Percentiles rank a stretch among this genome's conserved stretches.
Conservation (phyloP, 768 basidiomycete species). For the Suillus placidus region DNA sequence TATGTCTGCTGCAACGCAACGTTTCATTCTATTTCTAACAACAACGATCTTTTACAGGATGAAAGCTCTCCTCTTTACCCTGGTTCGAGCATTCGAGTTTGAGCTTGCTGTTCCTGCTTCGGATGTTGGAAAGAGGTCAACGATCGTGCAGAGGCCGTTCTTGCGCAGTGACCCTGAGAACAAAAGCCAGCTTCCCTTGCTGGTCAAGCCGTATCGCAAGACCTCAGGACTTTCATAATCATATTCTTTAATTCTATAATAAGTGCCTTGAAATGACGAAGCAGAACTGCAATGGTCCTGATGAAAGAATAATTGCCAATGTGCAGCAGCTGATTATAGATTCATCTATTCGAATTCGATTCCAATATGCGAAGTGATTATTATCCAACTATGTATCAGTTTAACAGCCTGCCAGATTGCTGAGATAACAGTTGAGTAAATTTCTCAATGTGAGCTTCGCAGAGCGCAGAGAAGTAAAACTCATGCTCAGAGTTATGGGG, state of each 20-base stretch:
- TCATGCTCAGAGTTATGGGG: constrained; percentile 92
- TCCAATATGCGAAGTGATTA: not conserved
- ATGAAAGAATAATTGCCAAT: too few relatives aligned
- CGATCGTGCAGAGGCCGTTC: constrained; percentile 48
- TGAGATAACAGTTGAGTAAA: constrained; percentile 38
- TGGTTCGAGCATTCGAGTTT: constrained; percentile 54
- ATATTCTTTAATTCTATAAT: not conserved
- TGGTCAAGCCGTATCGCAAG: constrained; percentile 18
- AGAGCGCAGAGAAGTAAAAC: constrained; percentile 92
- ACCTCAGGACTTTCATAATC: not conserved
- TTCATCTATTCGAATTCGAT: not conserved
- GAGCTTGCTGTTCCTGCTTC: constrained; percentile 51
- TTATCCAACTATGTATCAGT: not conserved
- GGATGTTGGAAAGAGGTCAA: constrained; percentile 36
- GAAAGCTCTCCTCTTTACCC: constrained; percentile 50
- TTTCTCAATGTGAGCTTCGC: constrained; percentile 61
- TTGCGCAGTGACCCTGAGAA: constrained; percentile 41
- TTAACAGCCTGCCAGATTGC: not conserved
- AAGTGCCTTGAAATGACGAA: not conserved
- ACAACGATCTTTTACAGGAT: constrained; percentile 25
- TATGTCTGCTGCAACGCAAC: constrained; percentile 31
- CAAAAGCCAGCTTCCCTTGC: constrained; percentile 48
- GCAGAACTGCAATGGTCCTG: not conserved
- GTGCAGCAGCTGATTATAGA: not conserved
- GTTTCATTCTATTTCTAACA: not conserved